Conservation (phyloP, 2,329 filamentous ascomycete genomes). For the Corynespora cassiicola region DNA sequence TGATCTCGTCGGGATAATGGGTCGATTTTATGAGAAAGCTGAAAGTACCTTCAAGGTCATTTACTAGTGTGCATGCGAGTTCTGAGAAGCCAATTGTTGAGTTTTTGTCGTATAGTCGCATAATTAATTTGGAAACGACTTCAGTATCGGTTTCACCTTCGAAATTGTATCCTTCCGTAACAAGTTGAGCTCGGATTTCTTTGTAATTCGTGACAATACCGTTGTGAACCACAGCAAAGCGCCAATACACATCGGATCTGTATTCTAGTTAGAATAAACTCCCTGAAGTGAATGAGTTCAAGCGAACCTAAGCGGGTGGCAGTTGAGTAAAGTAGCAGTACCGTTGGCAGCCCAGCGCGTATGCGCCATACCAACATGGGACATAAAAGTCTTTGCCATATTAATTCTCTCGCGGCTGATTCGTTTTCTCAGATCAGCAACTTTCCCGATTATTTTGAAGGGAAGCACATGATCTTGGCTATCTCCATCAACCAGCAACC, state of each 20-base stretch:
- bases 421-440: slow-evolving; percentile 92
- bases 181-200: slow-evolving; percentile 92
- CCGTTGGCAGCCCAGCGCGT: slow-evolving; percentile 99
- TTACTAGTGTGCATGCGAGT: slow-evolving; percentile 95
- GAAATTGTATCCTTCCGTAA: slow-evolving; percentile 95
- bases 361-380: slow-evolving; percentile 98
- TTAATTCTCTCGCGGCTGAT: slow-evolving; percentile 85
- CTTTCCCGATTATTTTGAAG: slow-evolving; percentile 99
- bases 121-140: slow-evolving; percentile 98
- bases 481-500: slow-evolving; percentile 93
- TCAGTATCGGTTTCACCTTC: slow-evolving; percentile 99
- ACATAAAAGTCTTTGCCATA: slow-evolving; percentile 92
- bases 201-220: slow-evolving; percentile 99
- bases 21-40: slow-evolving; percentile 97
- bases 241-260: slow-evolving; percentile 92
- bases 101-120: slow-evolving; percentile 97
- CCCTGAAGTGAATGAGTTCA: slow-evolving; percentile 27
- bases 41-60: slow-evolving; percentile 97
- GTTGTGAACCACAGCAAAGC: slow-evolving; percentile 98
- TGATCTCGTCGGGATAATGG: slow-evolving; percentile 96
- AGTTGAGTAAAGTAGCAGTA: slow-evolving; percentile 90
- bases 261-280: slow-evolving; percentile 22
- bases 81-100: slow-evolving; percentile 95
- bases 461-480: slow-evolving; percentile 98
- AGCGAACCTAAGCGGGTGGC: slow-evolving; percentile 93